These are phyloP conservation scores for Baeospora myosura DNA, from an alignment of 1,284 basidiomycete species.

Conservation along the genomic window DNA sequence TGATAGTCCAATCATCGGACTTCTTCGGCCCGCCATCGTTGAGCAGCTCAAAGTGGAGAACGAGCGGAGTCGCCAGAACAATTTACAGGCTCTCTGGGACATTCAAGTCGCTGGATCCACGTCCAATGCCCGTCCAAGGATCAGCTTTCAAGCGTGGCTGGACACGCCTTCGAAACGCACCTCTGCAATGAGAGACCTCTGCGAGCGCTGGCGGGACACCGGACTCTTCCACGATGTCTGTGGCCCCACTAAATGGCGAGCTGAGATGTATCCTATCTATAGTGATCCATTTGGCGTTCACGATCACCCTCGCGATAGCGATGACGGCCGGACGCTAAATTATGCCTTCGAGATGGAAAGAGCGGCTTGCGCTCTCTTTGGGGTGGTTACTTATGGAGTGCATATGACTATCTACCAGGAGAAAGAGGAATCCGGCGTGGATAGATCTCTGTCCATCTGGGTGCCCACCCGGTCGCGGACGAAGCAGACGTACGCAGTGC, in stretches of 20 bases:
- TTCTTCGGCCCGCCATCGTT: slow-evolving; percentile 53
- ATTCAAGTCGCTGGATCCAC: slow-evolving; percentile 24
- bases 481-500: slow-evolving; percentile 75
- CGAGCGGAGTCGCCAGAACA: slow-evolving; percentile 20
- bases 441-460: slow-evolving; percentile 51
- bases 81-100: slow-evolving; percentile 33
- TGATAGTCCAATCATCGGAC: slow-evolving; percentile 51
- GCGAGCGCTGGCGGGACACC: slow-evolving; percentile 62
- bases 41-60: slow-evolving; percentile 46
- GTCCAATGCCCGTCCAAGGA: slow-evolving; percentile 22
- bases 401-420: slow-evolving; percentile 69
- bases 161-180: slow-evolving; percentile 49
- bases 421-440: slow-evolving; percentile 32
- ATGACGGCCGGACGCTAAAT: slow-evolving; percentile 33
- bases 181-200: slow-evolving; percentile 49
- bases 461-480: slow-evolving; percentile 79
- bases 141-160: slow-evolving; percentile 48
- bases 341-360: slow-evolving; percentile 86
- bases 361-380: slow-evolving; percentile 82
- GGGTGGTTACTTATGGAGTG: slow-evolving; percentile 84
- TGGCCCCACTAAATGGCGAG: slow-evolving; percentile 73
- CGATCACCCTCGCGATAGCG: slow-evolving; percentile 27
- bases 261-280: slow-evolving; percentile 81
- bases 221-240: slow-evolving; percentile 58
- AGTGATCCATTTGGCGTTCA: slow-evolving; percentile 57